A percentile compares a stretch with the other conserved stretches of the same genome.
Conservation (phyloP, 495 filamentous ascomycete genomes). For the Ascodesmis nigricans region DNA sequence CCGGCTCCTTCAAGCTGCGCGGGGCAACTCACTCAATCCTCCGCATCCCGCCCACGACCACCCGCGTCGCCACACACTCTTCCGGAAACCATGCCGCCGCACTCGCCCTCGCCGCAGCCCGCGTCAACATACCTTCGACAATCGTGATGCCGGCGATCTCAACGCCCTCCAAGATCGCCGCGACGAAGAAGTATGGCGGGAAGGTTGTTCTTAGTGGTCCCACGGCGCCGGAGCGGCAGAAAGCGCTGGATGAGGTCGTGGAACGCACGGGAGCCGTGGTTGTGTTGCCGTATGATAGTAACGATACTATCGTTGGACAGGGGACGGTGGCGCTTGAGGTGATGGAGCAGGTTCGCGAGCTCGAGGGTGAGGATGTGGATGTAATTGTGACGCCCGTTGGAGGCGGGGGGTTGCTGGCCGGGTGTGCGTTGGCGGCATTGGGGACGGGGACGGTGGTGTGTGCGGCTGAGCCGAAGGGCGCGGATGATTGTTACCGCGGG, state of each 20-base stretch:
- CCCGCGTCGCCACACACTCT: conserved; percentile 86
- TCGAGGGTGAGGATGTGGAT: conserved; percentile 33
- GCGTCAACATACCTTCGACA: conserved; percentile 39
- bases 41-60: no score
- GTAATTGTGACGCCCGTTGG: conserved; percentile 74
- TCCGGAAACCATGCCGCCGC: conserved; percentile 94
- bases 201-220: conserved; percentile 62
- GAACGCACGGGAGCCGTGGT: conserved; percentile 48
- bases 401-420: conserved; percentile 72
- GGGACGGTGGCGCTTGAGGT: conserved; percentile 77
- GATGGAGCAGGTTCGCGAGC: conserved; percentile 39
- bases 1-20: conserved; percentile 82
- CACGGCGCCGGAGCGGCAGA: conserved; percentile 62
- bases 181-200: conserved; percentile 52
- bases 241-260: conserved; percentile 43
- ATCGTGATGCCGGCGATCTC: conserved; percentile 82
- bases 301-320: conserved; percentile 75
- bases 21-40: conserved; percentile 78
- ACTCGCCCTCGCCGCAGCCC: conserved; percentile 61
- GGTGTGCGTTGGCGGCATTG: conserved; percentile 52
- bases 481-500: conserved; percentile 57
- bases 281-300: conserved; percentile 79
- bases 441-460: conserved; percentile 50
- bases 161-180: conserved; percentile 66
- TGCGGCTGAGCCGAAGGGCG: conserved; percentile 76